Conservation (phyloP, 352 stramenopile genomes). For the Peronospora tabacina region DNA sequence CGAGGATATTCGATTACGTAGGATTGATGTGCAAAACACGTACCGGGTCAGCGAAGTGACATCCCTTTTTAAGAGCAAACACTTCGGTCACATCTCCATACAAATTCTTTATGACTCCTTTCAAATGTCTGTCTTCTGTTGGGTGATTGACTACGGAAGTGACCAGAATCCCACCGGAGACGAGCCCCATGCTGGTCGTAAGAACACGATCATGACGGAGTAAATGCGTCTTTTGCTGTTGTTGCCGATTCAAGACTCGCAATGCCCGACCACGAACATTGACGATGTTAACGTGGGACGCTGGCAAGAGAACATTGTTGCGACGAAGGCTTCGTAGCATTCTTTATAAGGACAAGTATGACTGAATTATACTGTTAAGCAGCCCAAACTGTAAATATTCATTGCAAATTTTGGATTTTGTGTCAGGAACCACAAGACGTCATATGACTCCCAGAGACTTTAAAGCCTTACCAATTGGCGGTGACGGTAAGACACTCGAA, state of each 20-base stretch:
- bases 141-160: constrained; percentile 24
- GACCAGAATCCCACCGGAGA: constrained; percentile 39
- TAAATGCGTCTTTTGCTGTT: constrained; percentile 19
- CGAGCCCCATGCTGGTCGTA: constrained; percentile 41
- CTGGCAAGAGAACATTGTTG: constrained; percentile 1
- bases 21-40: background rate
- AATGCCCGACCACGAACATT: constrained; percentile 12
- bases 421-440: too few species aligned
- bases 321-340: constrained; percentile 12
- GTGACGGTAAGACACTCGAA: too few species aligned
- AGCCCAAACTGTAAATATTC: too few species aligned
- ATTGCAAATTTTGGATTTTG: too few species aligned
- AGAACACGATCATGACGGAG: constrained; percentile 35
- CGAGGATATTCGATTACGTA: too few species aligned
- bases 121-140: constrained; percentile 2
- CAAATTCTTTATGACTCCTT: constrained; percentile 16
- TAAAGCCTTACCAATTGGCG: too few species aligned
- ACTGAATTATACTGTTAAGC: background rate
- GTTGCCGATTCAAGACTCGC: constrained; percentile 9
- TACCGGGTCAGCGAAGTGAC: constrained; percentile 23
- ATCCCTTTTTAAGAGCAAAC: constrained; percentile 19
- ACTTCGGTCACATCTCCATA: constrained; percentile 29
- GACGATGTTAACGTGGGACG: constrained; percentile 11
- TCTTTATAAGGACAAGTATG: background rate
- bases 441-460: too few species aligned